These are phyloP conservation scores for Boletus insuetus DNA, from an alignment of 768 basidiomycete genomes.

Conservation along the genomic window DNA sequence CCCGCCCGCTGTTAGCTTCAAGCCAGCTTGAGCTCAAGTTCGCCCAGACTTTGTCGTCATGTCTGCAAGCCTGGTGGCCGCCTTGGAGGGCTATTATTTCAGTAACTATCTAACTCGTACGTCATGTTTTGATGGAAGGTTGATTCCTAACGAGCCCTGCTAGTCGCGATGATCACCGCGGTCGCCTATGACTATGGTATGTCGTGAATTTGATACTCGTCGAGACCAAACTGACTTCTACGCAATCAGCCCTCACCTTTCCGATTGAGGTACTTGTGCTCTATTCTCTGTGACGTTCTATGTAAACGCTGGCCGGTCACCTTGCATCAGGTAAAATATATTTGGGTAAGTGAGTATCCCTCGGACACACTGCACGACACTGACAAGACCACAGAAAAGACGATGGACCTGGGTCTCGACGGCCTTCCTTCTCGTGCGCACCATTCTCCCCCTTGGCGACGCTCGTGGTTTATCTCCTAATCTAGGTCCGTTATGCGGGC, in stretches of 20 bases:
- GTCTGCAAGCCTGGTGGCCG: not conserved
- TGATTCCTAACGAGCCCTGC: not conserved
- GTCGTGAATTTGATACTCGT: not conserved
- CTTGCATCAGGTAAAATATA: not conserved
- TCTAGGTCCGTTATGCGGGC: conserved; percentile 13
- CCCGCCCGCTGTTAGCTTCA: not conserved
- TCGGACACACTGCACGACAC: no score
- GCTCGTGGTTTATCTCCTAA: no score
- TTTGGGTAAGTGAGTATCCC: conserved; percentile 2
- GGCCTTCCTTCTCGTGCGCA: conserved; percentile 1
- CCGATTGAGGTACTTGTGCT: conserved; percentile 2
- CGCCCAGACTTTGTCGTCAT: not conserved
- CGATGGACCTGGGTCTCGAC: conserved; percentile 8
- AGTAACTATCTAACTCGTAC: not conserved
- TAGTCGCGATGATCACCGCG: not conserved
- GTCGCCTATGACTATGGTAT: not conserved
- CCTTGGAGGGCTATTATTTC: not conserved
- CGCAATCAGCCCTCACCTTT: conserved; percentile 5
- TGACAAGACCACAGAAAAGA: not conserved
- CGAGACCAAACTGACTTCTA: not conserved
- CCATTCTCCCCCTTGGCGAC: no score
- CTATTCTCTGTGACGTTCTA: not conserved
- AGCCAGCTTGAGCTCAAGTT: not conserved
- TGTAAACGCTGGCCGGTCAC: not conserved
- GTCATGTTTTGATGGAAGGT: not conserved